phyloP scores from a whole-genome alignment of 257 asterid species.

The Gentiana straminea region DNA sequence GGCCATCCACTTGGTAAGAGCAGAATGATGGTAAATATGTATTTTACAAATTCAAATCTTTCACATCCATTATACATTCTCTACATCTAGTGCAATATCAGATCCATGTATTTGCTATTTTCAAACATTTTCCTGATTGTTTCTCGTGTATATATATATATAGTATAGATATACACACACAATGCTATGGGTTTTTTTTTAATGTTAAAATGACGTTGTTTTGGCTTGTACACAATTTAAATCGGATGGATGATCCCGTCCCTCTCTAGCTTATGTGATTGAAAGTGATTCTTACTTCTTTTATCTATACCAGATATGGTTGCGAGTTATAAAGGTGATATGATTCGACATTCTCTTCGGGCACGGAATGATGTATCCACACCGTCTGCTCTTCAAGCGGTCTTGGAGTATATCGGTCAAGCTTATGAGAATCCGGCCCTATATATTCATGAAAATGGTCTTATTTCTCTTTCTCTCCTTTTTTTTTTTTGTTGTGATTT shows the following conservation, averaged over 20 bases:
- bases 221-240: neutral
- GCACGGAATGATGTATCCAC: conserved; percentile 13
- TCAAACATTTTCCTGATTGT: too few species aligned
- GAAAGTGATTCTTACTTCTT: neutral
- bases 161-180: too few species aligned
- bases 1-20: too few species aligned
- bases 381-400: conserved; percentile 25
- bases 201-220: too few species aligned
- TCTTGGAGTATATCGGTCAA: conserved; percentile 30
- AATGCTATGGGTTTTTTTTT: too few species aligned
- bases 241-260: neutral
- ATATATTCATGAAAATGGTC: conserved; percentile 37
- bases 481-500: neutral
- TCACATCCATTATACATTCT: too few species aligned
- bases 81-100: too few species aligned
- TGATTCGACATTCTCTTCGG: neutral
- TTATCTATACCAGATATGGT: neutral
- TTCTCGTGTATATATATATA: too few species aligned
- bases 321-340: neutral
- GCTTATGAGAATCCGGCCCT: conserved; percentile 38
- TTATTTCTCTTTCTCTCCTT: conserved; percentile 3
- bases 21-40: too few species aligned
- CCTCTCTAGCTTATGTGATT: neutral
- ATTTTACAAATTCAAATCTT: too few species aligned
- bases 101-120: too few species aligned